Base-by-base conservation (phyloP, 2,329 filamentous ascomycete species). In the Taxawa tesnikishii region DNA sequence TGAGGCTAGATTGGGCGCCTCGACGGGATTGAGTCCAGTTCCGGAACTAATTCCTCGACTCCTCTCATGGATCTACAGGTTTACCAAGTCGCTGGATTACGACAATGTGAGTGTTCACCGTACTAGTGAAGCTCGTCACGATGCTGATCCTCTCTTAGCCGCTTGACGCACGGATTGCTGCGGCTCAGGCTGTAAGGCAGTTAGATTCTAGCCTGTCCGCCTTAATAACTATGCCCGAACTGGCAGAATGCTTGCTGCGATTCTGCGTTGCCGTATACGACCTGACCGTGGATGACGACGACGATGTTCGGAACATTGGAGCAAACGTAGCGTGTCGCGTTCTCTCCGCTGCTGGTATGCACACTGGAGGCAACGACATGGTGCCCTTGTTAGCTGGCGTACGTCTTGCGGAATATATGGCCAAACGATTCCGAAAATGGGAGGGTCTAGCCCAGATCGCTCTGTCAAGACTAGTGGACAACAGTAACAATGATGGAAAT, bases 211-310 rank as follows among this genome's bases (percentile, higher is more conserved):
- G 36, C 15, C 29, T 38, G 4, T 10, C 5, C 7, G 15, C 27
- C 10, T 15, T 38, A 6, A 27, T 17, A n/a, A 23, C 31, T 2
- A 2, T 10, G 1, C 10, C 17, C 4, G 4, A 2, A 13, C 28
- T 19, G 12, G 32, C 42, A 8, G 7, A 33, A 10, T 13, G 16
- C 5, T 36, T 73, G 19, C 53, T 83, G 2, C 60, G 70, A 2
- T 60, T 72, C 17, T 68, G 80, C 31, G 52, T 84, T 4, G 63
- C 77, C 3, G 59, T 88, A 1, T 87, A 90, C 54, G 77, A 84
- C 49, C 65, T 75, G 28, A 66, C 93, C 4, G 81, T 83, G 48
- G 90, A 96, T 49, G 88, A 96, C 49, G 88, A 96, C 49, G 83
- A 94, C 39, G 85, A 94, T 36, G 71, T 94, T 40, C 74, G 88